phyloP scores from a whole-genome alignment of 164 flowering plant genomes.

The Paratinospora sagittata region DNA sequence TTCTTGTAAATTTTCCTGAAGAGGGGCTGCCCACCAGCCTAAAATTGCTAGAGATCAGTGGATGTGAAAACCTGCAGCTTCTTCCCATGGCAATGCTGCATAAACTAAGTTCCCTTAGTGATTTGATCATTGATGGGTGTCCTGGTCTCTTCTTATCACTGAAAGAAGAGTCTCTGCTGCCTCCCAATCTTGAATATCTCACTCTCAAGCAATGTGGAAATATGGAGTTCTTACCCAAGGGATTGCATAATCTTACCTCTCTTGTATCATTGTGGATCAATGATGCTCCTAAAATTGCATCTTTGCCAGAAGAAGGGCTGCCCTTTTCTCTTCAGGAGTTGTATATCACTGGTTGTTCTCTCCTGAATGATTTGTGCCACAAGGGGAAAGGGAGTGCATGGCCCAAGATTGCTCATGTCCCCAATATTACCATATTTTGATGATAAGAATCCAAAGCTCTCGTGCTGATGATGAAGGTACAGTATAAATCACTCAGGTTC shows the following conservation, averaged over 20 bases:
- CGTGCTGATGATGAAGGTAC: neutral
- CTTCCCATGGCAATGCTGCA: neutral
- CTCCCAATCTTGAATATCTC: neutral
- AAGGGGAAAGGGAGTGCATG: neutral
- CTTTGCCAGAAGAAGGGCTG: conserved; percentile 2
- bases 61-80: neutral
- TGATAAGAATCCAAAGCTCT: no score
- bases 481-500: neutral
- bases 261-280: neutral
- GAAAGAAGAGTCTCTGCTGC: neutral
- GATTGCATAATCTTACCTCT: neutral
- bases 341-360: neutral
- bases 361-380: neutral
- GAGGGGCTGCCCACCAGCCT: neutral
- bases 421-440: neutral
- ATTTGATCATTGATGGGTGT: neutral
- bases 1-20: neutral
- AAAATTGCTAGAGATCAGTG: conserved; percentile 1
- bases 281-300: neutral
- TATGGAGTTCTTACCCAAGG: neutral
- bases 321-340: conserved; percentile 1
- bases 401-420: neutral
- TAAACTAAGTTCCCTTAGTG: neutral
- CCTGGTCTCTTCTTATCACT: neutral
- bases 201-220: neutral